These are phyloP conservation scores for Bruguiera parviflora DNA, from an alignment of 345 rosid species.

Conservation along the genomic window DNA sequence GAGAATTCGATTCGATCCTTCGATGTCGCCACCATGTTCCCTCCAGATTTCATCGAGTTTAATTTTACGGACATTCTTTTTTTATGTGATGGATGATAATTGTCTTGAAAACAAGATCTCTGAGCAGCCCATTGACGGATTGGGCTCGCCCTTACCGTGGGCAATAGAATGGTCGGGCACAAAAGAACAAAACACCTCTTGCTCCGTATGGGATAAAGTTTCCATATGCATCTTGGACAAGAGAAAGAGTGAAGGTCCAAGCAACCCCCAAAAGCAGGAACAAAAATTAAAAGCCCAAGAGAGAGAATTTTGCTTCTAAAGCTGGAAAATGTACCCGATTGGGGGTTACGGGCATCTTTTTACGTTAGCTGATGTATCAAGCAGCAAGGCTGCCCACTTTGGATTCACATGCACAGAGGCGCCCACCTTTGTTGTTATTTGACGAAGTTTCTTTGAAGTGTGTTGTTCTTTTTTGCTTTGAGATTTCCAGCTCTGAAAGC, in stretches of 20 bases:
- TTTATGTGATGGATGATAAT: too few species aligned
- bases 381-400: slow-evolving; percentile 3
- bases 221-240: too few species aligned
- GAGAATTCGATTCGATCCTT: slow-evolving; percentile 29
- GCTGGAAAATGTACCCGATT: slow-evolving; percentile 13
- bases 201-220: too few species aligned
- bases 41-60: slow-evolving; percentile 26
- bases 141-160: too few species aligned
- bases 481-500: slow-evolving; percentile 18
- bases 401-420: slow-evolving; percentile 1
- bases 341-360: not conserved
- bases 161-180: too few species aligned
- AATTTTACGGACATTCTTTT: too few species aligned
- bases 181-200: too few species aligned
- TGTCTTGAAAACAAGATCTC: too few species aligned
- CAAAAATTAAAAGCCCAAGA: not conserved
- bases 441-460: slow-evolving; percentile 28
- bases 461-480: not conserved
- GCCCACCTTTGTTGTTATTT: not conserved
- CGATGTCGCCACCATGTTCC: slow-evolving; percentile 15
- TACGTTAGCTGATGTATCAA: not conserved
- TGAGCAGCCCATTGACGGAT: too few species aligned
- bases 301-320: slow-evolving; percentile 10
- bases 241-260: not conserved
- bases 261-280: slow-evolving; percentile 5